Conservation (phyloP, 1,284 basidiomycete genomes). For the Naganishia liquefaciens region DNA sequence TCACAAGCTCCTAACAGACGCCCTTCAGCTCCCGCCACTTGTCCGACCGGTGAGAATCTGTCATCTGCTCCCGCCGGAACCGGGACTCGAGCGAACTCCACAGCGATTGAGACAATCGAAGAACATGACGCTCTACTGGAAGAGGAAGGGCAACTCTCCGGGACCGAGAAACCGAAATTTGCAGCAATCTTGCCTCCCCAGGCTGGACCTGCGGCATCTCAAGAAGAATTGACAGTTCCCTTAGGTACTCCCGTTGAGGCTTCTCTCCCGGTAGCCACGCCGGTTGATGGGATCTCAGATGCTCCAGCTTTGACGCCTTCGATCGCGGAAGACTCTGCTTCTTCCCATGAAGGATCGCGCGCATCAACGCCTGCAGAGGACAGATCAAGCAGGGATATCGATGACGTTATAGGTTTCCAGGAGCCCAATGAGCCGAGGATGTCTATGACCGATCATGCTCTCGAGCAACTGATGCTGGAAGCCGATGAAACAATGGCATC, state of each 20-base stretch:
- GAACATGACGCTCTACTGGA: not conserved
- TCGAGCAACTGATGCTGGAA: constrained; percentile 20
- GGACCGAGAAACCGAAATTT: not conserved
- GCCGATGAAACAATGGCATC: constrained; percentile 21
- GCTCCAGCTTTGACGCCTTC: constrained; percentile 44
- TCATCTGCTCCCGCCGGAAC: not conserved
- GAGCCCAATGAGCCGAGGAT: not conserved
- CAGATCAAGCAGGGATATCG: not conserved
- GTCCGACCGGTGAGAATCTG: not conserved
- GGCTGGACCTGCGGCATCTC: too few relatives aligned
- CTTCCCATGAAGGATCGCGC: constrained; percentile 39
- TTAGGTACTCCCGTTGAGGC: too few relatives aligned
- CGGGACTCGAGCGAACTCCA: not conserved
- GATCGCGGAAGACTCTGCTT: constrained; percentile 43
- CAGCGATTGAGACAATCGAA: constrained; percentile 2
- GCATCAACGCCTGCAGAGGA: constrained; percentile 13
- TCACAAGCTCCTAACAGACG: constrained; percentile 2
- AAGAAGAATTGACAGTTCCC: too few relatives aligned
- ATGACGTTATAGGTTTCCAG: not conserved
- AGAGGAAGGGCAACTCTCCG: constrained; percentile 6
- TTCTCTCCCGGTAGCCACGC: not conserved
- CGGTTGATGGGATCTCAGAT: constrained; percentile 5
- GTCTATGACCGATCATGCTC: constrained; percentile 23
- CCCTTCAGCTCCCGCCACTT: constrained; percentile 15
- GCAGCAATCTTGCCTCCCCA: not conserved